A percentile compares a stretch with the other conserved stretches of the same genome.
Conservation (phyloP, 140 eudicot species). For the Erigeron philadelphicus region DNA sequence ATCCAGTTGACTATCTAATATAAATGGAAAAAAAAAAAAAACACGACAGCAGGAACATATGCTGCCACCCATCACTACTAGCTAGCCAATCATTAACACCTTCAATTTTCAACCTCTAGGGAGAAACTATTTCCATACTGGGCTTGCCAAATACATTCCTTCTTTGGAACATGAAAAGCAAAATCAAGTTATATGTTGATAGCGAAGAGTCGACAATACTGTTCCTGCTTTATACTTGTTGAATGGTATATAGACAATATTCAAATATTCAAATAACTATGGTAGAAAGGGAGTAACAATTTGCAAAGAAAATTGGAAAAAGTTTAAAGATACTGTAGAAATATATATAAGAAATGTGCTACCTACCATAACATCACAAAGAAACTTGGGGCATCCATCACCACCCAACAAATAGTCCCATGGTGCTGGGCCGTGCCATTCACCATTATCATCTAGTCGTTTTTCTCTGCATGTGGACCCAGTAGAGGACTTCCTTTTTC, state of each 20-base stretch:
- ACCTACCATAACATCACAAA: slow-evolving; percentile 95
- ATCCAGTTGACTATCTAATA: neutral
- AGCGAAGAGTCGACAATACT: neutral
- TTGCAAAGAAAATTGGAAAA: neutral
- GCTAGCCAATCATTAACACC: neutral
- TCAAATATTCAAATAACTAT: neutral
- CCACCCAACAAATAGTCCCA: slow-evolving; percentile 78
- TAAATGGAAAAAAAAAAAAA: too few relatives aligned
- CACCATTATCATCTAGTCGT: slow-evolving; percentile 37
- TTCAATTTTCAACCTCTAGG: slow-evolving; percentile 10
- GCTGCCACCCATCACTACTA: slow-evolving; percentile 20
- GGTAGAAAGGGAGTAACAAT: slow-evolving; percentile 1
- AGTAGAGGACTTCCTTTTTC: slow-evolving; percentile 38
- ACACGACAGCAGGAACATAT: slow-evolving; percentile 3
- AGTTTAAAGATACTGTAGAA: neutral
- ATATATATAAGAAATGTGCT: neutral
- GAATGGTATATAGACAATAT: neutral
- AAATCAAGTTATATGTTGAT: neutral
- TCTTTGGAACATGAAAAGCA: neutral
- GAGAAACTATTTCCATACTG: too few relatives aligned
- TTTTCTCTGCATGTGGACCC: slow-evolving; percentile 33
- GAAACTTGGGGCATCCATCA: slow-evolving; percentile 90
- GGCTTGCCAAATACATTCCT: too few relatives aligned
- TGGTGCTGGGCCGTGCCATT: slow-evolving; percentile 90
- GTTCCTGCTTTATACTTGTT: neutral